Percentiles rank a stretch among this genome's conserved stretches.
These are phyloP conservation scores for Ensete glaucum DNA, from an alignment of 176 grass and related monocot species.

Conservation along the genomic window DNA sequence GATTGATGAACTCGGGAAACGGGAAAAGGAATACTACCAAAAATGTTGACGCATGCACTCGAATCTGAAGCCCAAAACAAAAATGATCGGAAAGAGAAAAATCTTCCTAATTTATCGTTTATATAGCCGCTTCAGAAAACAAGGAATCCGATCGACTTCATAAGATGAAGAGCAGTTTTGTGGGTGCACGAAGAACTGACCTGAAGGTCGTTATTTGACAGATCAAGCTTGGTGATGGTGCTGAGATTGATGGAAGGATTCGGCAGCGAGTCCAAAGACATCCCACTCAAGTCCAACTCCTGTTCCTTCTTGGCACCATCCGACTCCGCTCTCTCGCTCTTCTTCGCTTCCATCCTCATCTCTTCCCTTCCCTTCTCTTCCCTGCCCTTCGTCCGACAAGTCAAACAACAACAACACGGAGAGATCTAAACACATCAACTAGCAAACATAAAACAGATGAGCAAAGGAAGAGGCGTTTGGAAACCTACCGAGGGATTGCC, in stretches of 20 bases:
- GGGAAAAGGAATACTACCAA: too few relatives aligned
- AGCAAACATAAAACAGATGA: too few relatives aligned
- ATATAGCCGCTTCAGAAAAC: too few relatives aligned
- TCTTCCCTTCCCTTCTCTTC: background rate
- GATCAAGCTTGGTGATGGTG: slow-evolving; percentile 69
- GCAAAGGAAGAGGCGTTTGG: too few relatives aligned
- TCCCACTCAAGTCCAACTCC: slow-evolving; percentile 67
- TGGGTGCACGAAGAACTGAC: slow-evolving; percentile 8
- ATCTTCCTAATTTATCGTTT: too few relatives aligned
- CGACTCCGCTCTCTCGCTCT: slow-evolving; percentile 3
- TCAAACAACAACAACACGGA: slow-evolving; percentile 5
- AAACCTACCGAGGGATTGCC: too few relatives aligned
- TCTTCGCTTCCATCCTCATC: slow-evolving; percentile 28
- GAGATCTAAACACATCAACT: too few relatives aligned
- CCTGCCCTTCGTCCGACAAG: slow-evolving; percentile 36
- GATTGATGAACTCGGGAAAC: too few relatives aligned
- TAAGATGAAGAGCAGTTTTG: too few relatives aligned
- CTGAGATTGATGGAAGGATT: slow-evolving; percentile 53
- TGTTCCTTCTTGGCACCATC: slow-evolving; percentile 24
- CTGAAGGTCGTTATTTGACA: slow-evolving; percentile 93
- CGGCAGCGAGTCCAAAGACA: slow-evolving; percentile 66
- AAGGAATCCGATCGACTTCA: too few relatives aligned
- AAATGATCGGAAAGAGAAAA: background rate
- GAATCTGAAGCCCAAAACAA: background rate
- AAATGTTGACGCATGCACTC: too few relatives aligned